A percentile compares a stretch with the other conserved stretches of the same genome.
Evolutionary conservation across 2,329 filamentous ascomycete genomes (phyloP).

Genomic region (Dactylonectria macrodidyma): DNA sequence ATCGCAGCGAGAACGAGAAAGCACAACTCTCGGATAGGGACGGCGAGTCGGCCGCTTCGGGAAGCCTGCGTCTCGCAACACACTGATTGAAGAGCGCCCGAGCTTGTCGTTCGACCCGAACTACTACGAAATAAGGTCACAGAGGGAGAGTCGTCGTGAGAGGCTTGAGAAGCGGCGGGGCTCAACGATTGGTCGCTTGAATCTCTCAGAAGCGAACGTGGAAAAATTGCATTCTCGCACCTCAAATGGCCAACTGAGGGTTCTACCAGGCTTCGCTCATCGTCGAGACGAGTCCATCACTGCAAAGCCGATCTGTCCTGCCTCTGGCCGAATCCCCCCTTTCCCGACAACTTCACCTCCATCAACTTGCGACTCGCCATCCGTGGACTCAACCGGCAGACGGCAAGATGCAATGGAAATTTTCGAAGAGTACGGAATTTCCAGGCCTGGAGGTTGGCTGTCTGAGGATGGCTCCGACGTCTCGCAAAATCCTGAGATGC

Average conservation of each 20-base stretch:
- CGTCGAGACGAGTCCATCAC: slow-evolving; percentile 8
- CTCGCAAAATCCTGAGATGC: slow-evolving; percentile 34
- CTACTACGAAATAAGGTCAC: slow-evolving; percentile 37
- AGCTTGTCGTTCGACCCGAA: slow-evolving; percentile 39
- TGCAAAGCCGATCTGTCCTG: slow-evolving; percentile 17
- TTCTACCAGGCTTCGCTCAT: slow-evolving; percentile 1
- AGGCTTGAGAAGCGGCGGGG: not conserved
- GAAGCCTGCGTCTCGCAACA: slow-evolving; percentile 46
- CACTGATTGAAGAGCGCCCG: slow-evolving; percentile 37
- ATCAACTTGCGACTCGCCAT: slow-evolving; percentile 42
- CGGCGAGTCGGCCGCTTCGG: slow-evolving; percentile 45
- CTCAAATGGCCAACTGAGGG: slow-evolving; percentile 27
- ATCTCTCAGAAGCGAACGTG: slow-evolving; percentile 8
- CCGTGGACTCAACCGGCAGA: slow-evolving; percentile 53
- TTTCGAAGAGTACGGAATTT: slow-evolving; percentile 63
- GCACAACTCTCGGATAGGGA: slow-evolving; percentile 48
- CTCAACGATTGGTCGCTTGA: slow-evolving; percentile 15
- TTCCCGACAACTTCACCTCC: slow-evolving; percentile 16
- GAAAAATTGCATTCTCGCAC: slow-evolving; percentile 28
- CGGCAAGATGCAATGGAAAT: slow-evolving; percentile 62
- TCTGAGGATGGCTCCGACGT: slow-evolving; percentile 55
- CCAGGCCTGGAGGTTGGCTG: slow-evolving; percentile 62
- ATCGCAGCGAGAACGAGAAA: slow-evolving; percentile 43
- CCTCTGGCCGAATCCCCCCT: slow-evolving; percentile 11
- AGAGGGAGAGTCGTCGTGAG: slow-evolving; percentile 28